Evolutionary conservation across 2,329 filamentous ascomycete genomes (phyloP).

Genomic region (Paracoccidioides brasiliensis): DNA sequence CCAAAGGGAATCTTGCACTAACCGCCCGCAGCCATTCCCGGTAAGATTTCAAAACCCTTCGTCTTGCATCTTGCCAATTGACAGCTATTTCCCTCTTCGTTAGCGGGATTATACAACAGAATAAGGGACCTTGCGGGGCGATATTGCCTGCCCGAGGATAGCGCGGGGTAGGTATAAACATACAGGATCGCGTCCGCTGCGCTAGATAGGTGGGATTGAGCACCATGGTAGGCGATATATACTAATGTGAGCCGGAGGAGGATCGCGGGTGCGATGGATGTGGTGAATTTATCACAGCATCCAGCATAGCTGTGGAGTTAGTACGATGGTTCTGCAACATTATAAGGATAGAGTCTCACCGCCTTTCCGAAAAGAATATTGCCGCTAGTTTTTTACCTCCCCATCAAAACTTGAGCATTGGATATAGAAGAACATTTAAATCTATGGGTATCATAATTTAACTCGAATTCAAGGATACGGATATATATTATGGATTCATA

Average conservation of each 20-base stretch:
- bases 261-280: background rate
- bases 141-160: background rate
- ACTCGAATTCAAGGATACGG: no score
- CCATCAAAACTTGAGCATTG: background rate
- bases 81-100: slow-evolving; percentile 46
- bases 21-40: slow-evolving; percentile 93
- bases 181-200: slow-evolving; percentile 65
- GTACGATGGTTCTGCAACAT: background rate
- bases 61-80: slow-evolving; percentile 81
- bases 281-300: background rate
- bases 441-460: no score
- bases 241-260: background rate
- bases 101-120: background rate
- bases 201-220: slow-evolving; percentile 91
- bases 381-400: background rate
- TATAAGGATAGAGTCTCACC: background rate
- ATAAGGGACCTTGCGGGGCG: background rate
- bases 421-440: no score
- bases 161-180: slow-evolving; percentile 22
- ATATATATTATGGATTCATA: no score
- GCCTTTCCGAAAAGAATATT: background rate
- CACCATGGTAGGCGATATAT: slow-evolving; percentile 46
- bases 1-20: slow-evolving; percentile 34
- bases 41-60: slow-evolving; percentile 77
- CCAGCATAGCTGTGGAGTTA: no score